Conservation (phyloP, 768 basidiomycete genomes). For the Boletus fagicola region DNA sequence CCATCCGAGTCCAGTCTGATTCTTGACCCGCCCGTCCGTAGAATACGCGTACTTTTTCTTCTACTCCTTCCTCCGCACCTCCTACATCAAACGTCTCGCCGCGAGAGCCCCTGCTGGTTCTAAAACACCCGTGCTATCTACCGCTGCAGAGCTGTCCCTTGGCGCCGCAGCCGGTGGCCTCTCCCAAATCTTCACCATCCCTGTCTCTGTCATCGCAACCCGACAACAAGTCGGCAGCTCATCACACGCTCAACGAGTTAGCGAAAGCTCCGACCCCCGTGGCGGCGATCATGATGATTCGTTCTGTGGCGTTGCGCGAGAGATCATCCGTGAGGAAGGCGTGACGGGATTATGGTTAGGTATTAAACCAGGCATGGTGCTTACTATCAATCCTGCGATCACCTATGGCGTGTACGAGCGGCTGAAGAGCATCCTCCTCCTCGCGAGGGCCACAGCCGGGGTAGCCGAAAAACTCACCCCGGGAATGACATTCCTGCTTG, state of each 20-base stretch:
- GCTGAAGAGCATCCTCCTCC: slow-evolving; percentile 70
- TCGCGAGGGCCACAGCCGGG: slow-evolving; percentile 48
- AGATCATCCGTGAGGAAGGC: slow-evolving; percentile 89
- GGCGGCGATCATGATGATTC: slow-evolving; percentile 52
- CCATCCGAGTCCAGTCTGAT: not conserved
- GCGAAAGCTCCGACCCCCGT: not conserved
- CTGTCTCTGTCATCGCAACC: slow-evolving; percentile 96
- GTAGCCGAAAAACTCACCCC: slow-evolving; percentile 66
- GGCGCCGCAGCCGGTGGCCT: slow-evolving; percentile 92
- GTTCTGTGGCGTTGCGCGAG: slow-evolving; percentile 74
- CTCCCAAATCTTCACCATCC: slow-evolving; percentile 97
- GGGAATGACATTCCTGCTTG: slow-evolving; percentile 77
- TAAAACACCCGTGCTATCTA: slow-evolving; percentile 62
- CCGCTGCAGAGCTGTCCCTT: slow-evolving; percentile 76
- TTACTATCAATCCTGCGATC: slow-evolving; percentile 96
- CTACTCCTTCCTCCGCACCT: slow-evolving; percentile 85
- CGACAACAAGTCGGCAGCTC: slow-evolving; percentile 85
- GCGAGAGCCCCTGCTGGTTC: slow-evolving; percentile 58
- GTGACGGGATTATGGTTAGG: slow-evolving; percentile 90
- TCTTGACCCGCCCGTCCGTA: slow-evolving; percentile 30
- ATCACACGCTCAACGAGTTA: not conserved
- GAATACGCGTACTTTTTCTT: slow-evolving; percentile 99
- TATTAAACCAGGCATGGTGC: slow-evolving; percentile 86
- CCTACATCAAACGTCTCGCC: slow-evolving; percentile 73
- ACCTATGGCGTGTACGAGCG: slow-evolving; percentile 96